phyloP scores from a whole-genome alignment of 148 eudicot species.

The Fagopyrum tataricum region DNA sequence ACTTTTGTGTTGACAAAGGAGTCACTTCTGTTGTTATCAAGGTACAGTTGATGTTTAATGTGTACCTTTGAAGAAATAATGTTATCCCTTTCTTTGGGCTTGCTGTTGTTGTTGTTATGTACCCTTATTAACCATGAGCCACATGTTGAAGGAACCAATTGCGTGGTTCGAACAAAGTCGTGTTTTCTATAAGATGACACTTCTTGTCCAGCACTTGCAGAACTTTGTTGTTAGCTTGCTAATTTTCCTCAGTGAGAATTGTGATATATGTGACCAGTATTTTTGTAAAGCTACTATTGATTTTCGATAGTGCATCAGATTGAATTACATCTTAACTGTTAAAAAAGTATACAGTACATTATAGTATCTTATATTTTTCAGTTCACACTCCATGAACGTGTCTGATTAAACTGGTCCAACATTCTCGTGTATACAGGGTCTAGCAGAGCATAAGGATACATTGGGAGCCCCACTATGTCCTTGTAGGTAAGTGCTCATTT shows the following conservation, averaged over 20 bases:
- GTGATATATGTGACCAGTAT: neutral
- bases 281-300: neutral
- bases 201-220: neutral
- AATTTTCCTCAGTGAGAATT: neutral
- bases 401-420: neutral
- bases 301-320: neutral
- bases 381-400: neutral
- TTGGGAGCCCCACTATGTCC: conserved; percentile 98
- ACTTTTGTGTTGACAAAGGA: conserved; percentile 83
- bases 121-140: neutral
- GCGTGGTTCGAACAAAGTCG: neutral
- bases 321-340: neutral
- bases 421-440: conserved; percentile 44
- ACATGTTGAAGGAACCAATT: neutral
- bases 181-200: neutral
- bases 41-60: conserved; percentile 28
- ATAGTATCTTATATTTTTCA: neutral
- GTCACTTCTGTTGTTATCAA: conserved; percentile 96
- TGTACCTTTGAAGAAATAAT: neutral
- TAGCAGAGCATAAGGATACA: conserved; percentile 93
- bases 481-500: conserved; percentile 49
- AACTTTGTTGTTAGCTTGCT: neutral
- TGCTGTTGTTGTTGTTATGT: neutral
- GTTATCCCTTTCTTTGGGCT: neutral
- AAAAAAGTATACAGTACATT: neutral